Evolutionary conservation across 2,329 filamentous ascomycete genomes (phyloP), one percentile per base, ranked within the genome.

Genomic region (Fusarium newnesense): DNA sequence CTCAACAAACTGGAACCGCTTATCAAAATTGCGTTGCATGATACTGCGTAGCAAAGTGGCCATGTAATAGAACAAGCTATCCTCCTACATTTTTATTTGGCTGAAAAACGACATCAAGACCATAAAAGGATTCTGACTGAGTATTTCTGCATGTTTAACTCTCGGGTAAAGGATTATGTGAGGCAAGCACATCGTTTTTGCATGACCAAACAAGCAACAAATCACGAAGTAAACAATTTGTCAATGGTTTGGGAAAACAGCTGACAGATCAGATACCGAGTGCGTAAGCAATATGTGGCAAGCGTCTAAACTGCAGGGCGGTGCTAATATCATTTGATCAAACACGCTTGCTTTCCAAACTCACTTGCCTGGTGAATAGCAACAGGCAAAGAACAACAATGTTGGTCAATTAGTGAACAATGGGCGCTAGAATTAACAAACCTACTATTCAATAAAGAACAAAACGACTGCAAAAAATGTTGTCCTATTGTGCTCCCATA

Each of bases 281-380:
- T n/a, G 9, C 42, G 26, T 24, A 8, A 4, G 0, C 0, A 6
- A 8, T 18, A 7, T 6, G 15, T 43, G n/a, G 9, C 12, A 12
- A 18, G 7, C 3, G 7, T n/a, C 0, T 7, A 5, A 3, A 39
- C 2, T 37, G 10, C 5, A 12, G 12, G 3, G 12, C 11, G 9
- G 1, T 21, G 19, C 24, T 24, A 24, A 24, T 24, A 4, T 24
- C 24, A 24, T 24, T 24, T 24, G 24, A 3, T 24, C 24, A 24
- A 24, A 24, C 24, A 24, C 24, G 24, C 24, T 24, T 24, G 24
- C n/a, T n/a, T n/a, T n/a, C n/a, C n/a, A n/a, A n/a, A n/a, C n/a
- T n/a, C n/a, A n/a, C n/a, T n/a, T n/a, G n/a, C n/a, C n/a, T n/a
- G n/a, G n/a, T n/a, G n/a, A n/a, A n/a, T n/a, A n/a, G n/a, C n/a